Evolutionary conservation across 2,329 filamentous ascomycete genomes (phyloP).

Genomic region (Sordariomycetes sp.): DNA sequence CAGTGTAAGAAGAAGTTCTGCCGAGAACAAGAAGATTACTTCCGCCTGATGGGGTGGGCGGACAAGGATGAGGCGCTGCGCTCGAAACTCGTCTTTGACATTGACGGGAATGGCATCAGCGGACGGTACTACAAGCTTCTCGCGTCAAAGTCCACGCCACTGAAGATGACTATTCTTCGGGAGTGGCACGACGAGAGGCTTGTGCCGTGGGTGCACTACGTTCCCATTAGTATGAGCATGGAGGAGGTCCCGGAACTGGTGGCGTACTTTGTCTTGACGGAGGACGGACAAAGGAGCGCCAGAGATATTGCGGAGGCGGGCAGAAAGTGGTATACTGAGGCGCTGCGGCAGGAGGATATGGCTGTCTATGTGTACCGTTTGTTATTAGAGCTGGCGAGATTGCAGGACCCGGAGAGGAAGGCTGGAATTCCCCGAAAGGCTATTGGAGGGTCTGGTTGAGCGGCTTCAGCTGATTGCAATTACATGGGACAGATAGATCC

Average conservation of each 20-base stretch:
- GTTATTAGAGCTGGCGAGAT: conserved; percentile 38
- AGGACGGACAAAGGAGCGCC: conserved; percentile 31
- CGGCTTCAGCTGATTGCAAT: no score
- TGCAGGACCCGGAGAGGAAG: conserved; percentile 18
- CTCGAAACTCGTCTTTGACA: conserved; percentile 31
- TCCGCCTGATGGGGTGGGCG: conserved; percentile 16
- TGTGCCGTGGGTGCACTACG: conserved; percentile 41
- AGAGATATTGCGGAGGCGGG: conserved; percentile 38
- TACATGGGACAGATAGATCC: no score
- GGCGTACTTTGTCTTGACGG: conserved; percentile 26
- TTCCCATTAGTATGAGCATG: conserved; percentile 35
- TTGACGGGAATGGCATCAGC: conserved; percentile 42
- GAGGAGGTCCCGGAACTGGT: conserved; percentile 39
- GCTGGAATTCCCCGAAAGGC: background rate
- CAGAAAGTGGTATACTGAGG: conserved; percentile 36
- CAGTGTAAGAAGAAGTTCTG: conserved; percentile 26
- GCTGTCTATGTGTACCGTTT: conserved; percentile 47
- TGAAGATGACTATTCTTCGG: conserved; percentile 37
- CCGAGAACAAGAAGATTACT: conserved; percentile 18
- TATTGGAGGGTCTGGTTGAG: no score
- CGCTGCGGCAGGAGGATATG: conserved; percentile 44
- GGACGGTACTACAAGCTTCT: conserved; percentile 38
- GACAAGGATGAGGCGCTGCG: conserved; percentile 19
- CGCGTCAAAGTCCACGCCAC: conserved; percentile 26
- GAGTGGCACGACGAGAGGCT: conserved; percentile 48